Conservation (phyloP, 179 eudicot species). For the Silene noctiflora region DNA sequence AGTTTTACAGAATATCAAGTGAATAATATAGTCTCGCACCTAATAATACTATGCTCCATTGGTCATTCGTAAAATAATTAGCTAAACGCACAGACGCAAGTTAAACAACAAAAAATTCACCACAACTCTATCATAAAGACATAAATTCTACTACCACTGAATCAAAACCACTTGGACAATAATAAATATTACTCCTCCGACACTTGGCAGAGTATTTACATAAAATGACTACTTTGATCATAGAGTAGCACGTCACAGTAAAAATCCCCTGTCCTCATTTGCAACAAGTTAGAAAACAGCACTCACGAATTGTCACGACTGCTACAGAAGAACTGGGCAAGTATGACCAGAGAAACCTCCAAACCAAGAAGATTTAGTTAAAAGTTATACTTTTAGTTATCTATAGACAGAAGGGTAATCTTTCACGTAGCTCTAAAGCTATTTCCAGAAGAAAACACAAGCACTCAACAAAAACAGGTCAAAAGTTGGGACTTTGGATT, state of each 20-base stretch:
- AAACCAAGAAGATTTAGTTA: not conserved
- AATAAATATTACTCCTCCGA: not conserved
- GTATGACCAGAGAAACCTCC: not conserved
- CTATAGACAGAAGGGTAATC: not conserved
- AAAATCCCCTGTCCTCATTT: not conserved
- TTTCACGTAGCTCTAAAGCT: not conserved
- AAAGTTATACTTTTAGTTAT: not conserved
- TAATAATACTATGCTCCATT: too few relatives aligned
- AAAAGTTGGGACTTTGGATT: not conserved
- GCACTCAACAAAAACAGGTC: not conserved
- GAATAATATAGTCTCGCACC: too few relatives aligned
- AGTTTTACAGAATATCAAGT: not conserved
- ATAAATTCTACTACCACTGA: not conserved
- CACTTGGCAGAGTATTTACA: too few relatives aligned
- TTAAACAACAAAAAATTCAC: not conserved
- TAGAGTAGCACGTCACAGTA: not conserved
- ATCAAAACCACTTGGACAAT: not conserved
- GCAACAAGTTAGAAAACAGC: not conserved
- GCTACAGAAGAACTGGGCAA: not conserved
- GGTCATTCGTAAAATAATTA: too few relatives aligned
- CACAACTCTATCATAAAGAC: not conserved
- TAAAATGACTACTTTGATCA: not conserved
- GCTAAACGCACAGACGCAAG: not conserved
- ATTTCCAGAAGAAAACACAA: not conserved
- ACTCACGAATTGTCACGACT: not conserved